These are phyloP conservation scores for Camelina neglecta DNA, from an alignment of 345 rosid genomes.

Conservation along the genomic window DNA sequence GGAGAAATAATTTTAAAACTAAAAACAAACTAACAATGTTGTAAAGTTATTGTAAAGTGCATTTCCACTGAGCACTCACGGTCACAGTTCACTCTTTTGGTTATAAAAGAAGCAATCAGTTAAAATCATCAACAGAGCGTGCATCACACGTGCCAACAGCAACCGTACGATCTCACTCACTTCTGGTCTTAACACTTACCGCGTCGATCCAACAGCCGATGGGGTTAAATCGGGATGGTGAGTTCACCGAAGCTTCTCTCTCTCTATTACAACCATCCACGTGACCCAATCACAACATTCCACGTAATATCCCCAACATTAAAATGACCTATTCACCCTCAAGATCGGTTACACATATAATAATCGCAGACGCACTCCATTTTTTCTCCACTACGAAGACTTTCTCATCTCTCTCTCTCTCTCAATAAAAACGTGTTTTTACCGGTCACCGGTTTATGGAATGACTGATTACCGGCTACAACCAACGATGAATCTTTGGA, in stretches of 20 bases:
- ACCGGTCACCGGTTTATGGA: constrained; percentile 42
- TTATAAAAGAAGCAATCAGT: neutral
- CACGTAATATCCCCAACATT: neutral
- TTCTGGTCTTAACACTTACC: constrained; percentile 14
- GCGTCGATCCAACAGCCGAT: constrained; percentile 36
- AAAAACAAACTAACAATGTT: neutral
- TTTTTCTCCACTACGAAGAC: constrained; percentile 30
- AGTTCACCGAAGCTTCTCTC: constrained; percentile 40
- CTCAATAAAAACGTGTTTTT: neutral
- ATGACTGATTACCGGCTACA: constrained; percentile 61
- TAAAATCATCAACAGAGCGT: constrained; percentile 21
- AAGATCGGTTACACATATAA: constrained; percentile 18
- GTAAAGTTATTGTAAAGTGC: neutral
- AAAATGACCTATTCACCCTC: constrained; percentile 28
- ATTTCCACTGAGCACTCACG: neutral
- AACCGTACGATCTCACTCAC: constrained; percentile 36
- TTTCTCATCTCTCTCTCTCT: constrained; percentile 6
- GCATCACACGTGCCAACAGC: neutral
- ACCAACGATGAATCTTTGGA: constrained; percentile 83
- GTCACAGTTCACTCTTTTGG: constrained; percentile 18
- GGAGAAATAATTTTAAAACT: neutral
- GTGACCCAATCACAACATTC: neutral
- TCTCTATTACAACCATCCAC: neutral
- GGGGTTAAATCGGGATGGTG: constrained; percentile 8
- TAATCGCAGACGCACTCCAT: constrained; percentile 21